A percentile compares a stretch with the other conserved stretches of the same genome.
Conservation (phyloP, 2,329 filamentous ascomycete species). For the Colletotrichum chrysophilum region DNA sequence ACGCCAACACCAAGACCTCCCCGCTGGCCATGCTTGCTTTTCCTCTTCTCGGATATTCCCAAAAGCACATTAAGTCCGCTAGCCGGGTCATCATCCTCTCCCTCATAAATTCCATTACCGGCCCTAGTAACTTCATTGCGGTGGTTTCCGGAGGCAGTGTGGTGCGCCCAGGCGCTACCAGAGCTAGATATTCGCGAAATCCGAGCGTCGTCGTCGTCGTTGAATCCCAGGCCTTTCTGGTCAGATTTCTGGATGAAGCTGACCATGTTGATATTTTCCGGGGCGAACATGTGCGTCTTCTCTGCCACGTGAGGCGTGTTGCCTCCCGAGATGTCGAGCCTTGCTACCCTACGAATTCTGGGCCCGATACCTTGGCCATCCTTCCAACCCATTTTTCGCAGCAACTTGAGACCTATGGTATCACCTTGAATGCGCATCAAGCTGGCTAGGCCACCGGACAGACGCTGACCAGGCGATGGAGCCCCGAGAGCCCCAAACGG, state of each 20-base stretch:
- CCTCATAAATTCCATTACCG: neutral
- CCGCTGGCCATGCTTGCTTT: constrained; percentile 49
- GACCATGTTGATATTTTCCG: constrained; percentile 77
- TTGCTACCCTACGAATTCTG: constrained; percentile 77
- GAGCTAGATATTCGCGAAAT: constrained; percentile 33
- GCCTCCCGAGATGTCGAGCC: constrained; percentile 59
- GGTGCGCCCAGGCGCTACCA: neutral
- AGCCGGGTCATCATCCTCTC: neutral
- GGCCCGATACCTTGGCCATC: constrained; percentile 93
- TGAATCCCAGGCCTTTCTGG: constrained; percentile 72
- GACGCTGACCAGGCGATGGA: constrained; percentile 47
- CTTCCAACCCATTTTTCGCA: constrained; percentile 95
- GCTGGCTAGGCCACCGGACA: constrained; percentile 61
- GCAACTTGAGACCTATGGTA: constrained; percentile 83
- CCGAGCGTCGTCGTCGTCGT: constrained; percentile 58
- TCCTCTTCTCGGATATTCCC: constrained; percentile 47
- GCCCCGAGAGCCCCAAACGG: constrained; percentile 79
- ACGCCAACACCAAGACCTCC: constrained; percentile 87
- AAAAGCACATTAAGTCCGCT: neutral
- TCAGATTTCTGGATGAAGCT: constrained; percentile 69
- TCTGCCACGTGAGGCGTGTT: constrained; percentile 34
- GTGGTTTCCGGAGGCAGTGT: constrained; percentile 26
- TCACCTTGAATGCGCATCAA: constrained; percentile 77
- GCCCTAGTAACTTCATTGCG: neutral
- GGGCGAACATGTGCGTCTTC: constrained; percentile 79